Evolutionary conservation across 257 asterid genomes (phyloP).

Genomic region (Scutellaria galericulata): DNA sequence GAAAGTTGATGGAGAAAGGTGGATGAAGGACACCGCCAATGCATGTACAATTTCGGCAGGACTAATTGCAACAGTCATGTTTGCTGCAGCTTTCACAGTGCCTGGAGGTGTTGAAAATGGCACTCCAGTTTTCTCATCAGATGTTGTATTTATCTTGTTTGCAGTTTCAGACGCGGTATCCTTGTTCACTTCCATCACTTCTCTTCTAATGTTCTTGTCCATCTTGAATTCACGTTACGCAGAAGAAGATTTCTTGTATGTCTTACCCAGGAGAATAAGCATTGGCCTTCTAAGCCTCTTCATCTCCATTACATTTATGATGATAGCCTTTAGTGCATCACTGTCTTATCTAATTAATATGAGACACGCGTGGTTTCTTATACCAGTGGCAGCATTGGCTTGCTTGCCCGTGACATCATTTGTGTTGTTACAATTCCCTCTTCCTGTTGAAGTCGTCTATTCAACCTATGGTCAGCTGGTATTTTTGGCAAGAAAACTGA

Average conservation of each 20-base stretch:
- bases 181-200: slow-evolving; percentile 27
- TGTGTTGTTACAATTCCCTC: slow-evolving; percentile 25
- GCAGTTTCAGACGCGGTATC: slow-evolving; percentile 13
- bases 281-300: slow-evolving; percentile 26
- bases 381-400: not conserved
- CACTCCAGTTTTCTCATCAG: not conserved
- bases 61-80: slow-evolving; percentile 2
- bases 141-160: slow-evolving; percentile 13
- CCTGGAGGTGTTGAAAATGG: slow-evolving; percentile 29
- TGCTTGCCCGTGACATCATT: not conserved
- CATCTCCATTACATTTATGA: slow-evolving; percentile 3
- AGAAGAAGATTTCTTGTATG: slow-evolving; percentile 17
- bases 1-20: slow-evolving; percentile 26
- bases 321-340: not conserved
- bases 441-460: slow-evolving; percentile 12
- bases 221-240: slow-evolving; percentile 22
- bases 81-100: slow-evolving; percentile 10
- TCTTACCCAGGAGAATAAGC: slow-evolving; percentile 24
- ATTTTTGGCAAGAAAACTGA: slow-evolving; percentile 18
- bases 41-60: slow-evolving; percentile 12
- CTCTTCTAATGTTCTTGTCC: slow-evolving; percentile 36
- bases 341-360: not conserved
- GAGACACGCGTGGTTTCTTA: not conserved
- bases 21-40: slow-evolving; percentile 30
- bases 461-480: slow-evolving; percentile 30